phyloP scores from a whole-genome alignment of 2,329 filamentous ascomycete species.

The Huntiella moniliformis region DNA sequence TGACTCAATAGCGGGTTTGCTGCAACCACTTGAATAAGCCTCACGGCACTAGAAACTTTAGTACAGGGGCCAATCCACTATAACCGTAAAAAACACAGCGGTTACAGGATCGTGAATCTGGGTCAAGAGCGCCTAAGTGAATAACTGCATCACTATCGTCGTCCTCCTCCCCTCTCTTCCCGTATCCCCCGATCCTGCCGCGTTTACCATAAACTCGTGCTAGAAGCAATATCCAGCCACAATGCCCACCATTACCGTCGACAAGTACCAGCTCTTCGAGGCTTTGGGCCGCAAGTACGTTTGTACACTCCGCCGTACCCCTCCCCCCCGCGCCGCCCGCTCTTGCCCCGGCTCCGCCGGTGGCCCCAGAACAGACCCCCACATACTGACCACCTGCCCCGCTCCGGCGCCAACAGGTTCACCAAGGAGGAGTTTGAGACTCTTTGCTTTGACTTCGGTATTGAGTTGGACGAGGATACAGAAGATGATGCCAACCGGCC shows the following conservation, averaged over 20 bases:
- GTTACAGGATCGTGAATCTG: too few relatives aligned
- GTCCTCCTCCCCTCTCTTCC: neutral
- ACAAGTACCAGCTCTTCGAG: slow-evolving; percentile 91
- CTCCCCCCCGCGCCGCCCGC: neutral
- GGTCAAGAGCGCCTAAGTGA: too few relatives aligned
- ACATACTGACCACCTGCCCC: slow-evolving; percentile 9
- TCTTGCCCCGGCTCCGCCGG: neutral
- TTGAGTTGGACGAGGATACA: slow-evolving; percentile 94
- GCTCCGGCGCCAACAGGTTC: slow-evolving; percentile 34
- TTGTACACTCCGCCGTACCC: slow-evolving; percentile 3
- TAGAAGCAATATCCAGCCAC: slow-evolving; percentile 15
- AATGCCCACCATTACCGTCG: slow-evolving; percentile 93
- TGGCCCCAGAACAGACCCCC: neutral
- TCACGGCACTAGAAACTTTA: slow-evolving; percentile 8
- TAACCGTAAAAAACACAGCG: too few relatives aligned
- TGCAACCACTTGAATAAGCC: slow-evolving; percentile 2
- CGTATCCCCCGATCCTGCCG: neutral
- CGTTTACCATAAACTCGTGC: neutral
- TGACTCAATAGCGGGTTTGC: neutral
- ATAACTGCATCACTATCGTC: neutral
- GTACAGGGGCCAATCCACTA: neutral
- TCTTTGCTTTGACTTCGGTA: slow-evolving; percentile 94
- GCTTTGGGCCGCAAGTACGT: slow-evolving; percentile 68
- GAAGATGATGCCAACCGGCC: slow-evolving; percentile 51
- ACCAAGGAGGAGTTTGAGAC: slow-evolving; percentile 93